These are phyloP conservation scores for Termitomyces sp. DNA, from an alignment of 768 basidiomycete species.

Conservation along the genomic window DNA sequence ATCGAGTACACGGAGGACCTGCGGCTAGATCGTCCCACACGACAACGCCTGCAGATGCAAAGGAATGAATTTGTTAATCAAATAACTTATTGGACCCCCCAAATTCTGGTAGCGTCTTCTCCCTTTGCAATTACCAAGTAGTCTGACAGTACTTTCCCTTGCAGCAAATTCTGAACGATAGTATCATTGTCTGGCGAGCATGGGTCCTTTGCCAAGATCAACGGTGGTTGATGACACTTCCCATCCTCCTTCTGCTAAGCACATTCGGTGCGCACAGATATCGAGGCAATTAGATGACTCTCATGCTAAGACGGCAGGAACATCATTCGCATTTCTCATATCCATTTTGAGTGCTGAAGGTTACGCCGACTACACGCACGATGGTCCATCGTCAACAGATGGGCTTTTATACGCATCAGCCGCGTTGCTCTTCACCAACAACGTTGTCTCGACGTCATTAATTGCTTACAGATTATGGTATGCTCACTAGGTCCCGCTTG, in stretches of 20 bases:
- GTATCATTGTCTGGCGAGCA: conserved; percentile 6
- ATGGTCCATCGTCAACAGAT: background rate
- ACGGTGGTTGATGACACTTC: background rate
- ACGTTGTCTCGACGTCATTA: background rate
- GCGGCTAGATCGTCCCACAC: background rate
- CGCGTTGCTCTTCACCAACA: background rate
- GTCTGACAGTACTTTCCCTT: background rate
- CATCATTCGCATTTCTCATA: conserved; percentile 3
- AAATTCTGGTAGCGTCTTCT: background rate
- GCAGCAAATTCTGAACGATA: conserved; percentile 3
- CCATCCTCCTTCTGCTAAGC: background rate
- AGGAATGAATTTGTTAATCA: conserved; percentile 1
- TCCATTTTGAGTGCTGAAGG: background rate
- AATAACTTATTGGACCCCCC: conserved; percentile 2
- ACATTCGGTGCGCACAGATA: background rate
- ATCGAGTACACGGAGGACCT: background rate
- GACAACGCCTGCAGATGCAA: background rate
- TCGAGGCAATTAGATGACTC: background rate
- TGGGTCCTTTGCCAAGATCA: conserved; percentile 4
- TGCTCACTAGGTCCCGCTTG: background rate
- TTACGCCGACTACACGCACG: background rate
- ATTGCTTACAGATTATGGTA: conserved; percentile 6
- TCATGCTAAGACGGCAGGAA: background rate
- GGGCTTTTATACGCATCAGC: conserved; percentile 1
- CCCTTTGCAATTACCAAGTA: background rate